These are phyloP conservation scores for Quercus alba DNA, from an alignment of 306 rosid species.

Conservation along the genomic window DNA sequence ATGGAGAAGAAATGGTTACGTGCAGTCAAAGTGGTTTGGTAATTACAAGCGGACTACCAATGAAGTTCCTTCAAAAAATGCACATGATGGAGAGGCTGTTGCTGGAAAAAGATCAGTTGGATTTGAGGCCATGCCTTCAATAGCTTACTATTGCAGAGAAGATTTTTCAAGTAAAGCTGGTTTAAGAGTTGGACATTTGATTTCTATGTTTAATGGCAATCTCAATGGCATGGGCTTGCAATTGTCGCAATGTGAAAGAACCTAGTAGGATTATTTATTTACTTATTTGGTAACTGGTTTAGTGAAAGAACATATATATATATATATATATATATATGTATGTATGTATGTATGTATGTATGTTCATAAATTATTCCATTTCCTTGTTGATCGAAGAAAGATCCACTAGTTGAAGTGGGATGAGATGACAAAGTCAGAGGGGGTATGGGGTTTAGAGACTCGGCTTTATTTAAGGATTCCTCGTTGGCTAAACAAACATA, in stretches of 20 bases:
- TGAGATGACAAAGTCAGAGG: no score
- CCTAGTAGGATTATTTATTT: background rate
- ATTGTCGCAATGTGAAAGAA: constrained; percentile 1
- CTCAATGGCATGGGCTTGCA: background rate
- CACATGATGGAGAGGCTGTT: background rate
- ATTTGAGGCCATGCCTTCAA: constrained; percentile 31
- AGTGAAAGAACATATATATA: background rate
- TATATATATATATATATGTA: no score
- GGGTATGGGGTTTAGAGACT: no score
- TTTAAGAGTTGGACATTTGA: constrained; percentile 50
- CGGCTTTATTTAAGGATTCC: no score
- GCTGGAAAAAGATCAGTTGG: constrained; percentile 27
- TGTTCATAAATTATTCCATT: no score
- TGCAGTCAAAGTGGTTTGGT: constrained; percentile 80
- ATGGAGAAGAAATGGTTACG: constrained; percentile 73
- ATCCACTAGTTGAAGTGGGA: no score
- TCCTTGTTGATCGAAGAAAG: no score
- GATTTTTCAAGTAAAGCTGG: constrained; percentile 29
- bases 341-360: no score
- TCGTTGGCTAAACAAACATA: no score
- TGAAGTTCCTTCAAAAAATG: constrained; percentile 24
- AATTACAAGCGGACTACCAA: constrained; percentile 69
- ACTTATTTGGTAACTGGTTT: background rate
- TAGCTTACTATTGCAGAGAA: constrained; percentile 42
- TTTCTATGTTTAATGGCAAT: constrained; percentile 38